Percentiles rank a stretch among this genome's conserved stretches.
Evolutionary conservation across 768 basidiomycete genomes (phyloP).

Genomic region (Brasilioporus rufonigricans): DNA sequence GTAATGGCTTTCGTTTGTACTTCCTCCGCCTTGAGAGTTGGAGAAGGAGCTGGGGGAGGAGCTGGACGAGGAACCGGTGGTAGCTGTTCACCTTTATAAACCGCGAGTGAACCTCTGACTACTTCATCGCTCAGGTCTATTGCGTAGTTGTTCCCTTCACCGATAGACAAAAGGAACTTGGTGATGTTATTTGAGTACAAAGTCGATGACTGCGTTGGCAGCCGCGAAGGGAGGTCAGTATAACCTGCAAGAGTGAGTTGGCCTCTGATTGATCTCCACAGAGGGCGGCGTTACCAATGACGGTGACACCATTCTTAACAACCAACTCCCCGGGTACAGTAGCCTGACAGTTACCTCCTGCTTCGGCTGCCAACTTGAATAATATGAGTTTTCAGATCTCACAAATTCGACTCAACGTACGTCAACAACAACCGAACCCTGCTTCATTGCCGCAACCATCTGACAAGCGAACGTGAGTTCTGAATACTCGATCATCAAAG

Average conservation of each 20-base stretch:
- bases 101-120: constrained; percentile 73
- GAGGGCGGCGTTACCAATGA: constrained; percentile 55
- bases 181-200: constrained; percentile 91
- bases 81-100: constrained; percentile 63
- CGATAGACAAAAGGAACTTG: constrained; percentile 83
- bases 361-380: constrained; percentile 62
- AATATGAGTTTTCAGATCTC: constrained; percentile 13
- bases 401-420: constrained; percentile 18
- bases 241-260: constrained; percentile 49
- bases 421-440: constrained; percentile 87
- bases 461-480: constrained; percentile 19
- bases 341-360: constrained; percentile 86
- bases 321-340: constrained; percentile 75
- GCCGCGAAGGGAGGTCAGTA: constrained; percentile 81
- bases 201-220: constrained; percentile 87
- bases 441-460: constrained; percentile 91
- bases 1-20: constrained; percentile 59
- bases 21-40: constrained; percentile 46
- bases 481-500: background rate
- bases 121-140: constrained; percentile 83
- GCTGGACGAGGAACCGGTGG: constrained; percentile 66
- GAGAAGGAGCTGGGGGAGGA: constrained; percentile 58
- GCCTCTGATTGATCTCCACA: constrained; percentile 2
- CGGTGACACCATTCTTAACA: constrained; percentile 72
- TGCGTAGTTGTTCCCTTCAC: constrained; percentile 56